Base-by-base conservation (phyloP, 106 monocot genomes). In the Acorus gramineus region DNA sequence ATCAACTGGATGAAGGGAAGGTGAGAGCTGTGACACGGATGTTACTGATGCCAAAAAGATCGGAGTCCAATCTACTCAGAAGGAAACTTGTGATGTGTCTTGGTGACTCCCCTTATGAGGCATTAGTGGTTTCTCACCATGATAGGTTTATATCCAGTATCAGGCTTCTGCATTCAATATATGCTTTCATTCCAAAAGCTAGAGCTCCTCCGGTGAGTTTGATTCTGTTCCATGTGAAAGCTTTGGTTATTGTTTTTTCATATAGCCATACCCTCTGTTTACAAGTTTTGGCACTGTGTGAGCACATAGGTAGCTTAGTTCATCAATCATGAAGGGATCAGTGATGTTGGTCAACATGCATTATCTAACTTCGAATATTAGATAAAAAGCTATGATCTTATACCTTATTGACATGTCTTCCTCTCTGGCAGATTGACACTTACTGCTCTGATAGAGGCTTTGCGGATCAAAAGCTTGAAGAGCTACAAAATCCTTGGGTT, bases 401-500 rank as follows among this genome's bases (percentile, higher is more conserved):
- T 14, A 43, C 10, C 6, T 72, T 44, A 3, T 54, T n/a, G 11
- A 42, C 11, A 4, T 45, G 5, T 53, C 4, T 3, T 45, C 55
- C 4, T 54, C 4, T n/a, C 44, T 44, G 7, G 56, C 87, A 96
- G 96, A 81, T 96, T 81, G 79, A 75, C 76, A 80, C 57, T 61
- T 60, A 76, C 47, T 96, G 91, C 58, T 58, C 78, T 67, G 90
- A 96, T 68, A 78, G 96, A 68, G 81, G 53, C 66, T 96, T 87
- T 68, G 76, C 96, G 50, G 84, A 91, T 53, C 77, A 83, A 83
- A 71, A 59, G 59, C 66, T 66, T 67, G 96, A 91, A 54, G 78
- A 91, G 49, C 48, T 91, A 68, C 87, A 96, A 55, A 71, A 96
- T 73, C 96, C 96, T 56, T 96, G 85, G 90, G 70, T 79, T 50